phyloP scores from a whole-genome alignment of 495 filamentous ascomycete species.

The Aspergillus carlsbadensis region DNA sequence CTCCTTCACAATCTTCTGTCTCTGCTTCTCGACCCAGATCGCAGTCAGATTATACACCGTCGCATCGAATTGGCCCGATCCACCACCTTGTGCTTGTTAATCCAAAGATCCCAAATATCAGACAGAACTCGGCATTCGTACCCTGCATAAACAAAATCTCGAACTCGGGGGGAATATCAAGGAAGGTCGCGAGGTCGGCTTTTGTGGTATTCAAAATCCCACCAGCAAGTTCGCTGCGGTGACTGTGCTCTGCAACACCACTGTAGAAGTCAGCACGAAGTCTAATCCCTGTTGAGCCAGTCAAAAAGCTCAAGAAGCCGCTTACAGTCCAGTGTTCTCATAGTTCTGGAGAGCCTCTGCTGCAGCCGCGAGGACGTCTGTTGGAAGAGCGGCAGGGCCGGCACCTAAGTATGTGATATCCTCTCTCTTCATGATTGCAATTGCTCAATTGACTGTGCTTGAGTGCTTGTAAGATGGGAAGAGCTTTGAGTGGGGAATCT shows the following conservation, averaged over 20 bases:
- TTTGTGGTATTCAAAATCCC: slow-evolving; percentile 67
- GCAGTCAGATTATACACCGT: slow-evolving; percentile 77
- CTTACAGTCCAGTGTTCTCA: slow-evolving; percentile 73
- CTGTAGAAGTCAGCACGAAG: slow-evolving; percentile 15
- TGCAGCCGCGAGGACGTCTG: slow-evolving; percentile 69
- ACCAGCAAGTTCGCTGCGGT: slow-evolving; percentile 76
- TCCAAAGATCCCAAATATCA: background rate
- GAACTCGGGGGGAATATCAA: slow-evolving; percentile 74
- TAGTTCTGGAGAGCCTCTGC: slow-evolving; percentile 78
- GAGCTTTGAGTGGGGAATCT: background rate
- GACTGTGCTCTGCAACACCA: slow-evolving; percentile 74
- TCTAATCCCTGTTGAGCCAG: background rate
- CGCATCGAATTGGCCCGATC: slow-evolving; percentile 79
- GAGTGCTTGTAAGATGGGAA: background rate
- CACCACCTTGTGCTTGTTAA: slow-evolving; percentile 46
- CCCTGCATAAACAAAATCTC: slow-evolving; percentile 79
- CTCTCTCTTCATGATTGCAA: slow-evolving; percentile 40
- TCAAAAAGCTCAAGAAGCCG: slow-evolving; percentile 23
- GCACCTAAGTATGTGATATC: slow-evolving; percentile 81
- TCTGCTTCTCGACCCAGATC: slow-evolving; percentile 68
- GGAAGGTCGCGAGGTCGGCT: slow-evolving; percentile 61
- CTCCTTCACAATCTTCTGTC: slow-evolving; percentile 34
- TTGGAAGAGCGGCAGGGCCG: slow-evolving; percentile 81
- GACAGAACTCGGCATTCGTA: background rate
- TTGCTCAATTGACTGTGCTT: slow-evolving; percentile 1